These are phyloP conservation scores for Ramularia endophylla DNA, from an alignment of 2,329 filamentous ascomycete species.

Conservation along the genomic window DNA sequence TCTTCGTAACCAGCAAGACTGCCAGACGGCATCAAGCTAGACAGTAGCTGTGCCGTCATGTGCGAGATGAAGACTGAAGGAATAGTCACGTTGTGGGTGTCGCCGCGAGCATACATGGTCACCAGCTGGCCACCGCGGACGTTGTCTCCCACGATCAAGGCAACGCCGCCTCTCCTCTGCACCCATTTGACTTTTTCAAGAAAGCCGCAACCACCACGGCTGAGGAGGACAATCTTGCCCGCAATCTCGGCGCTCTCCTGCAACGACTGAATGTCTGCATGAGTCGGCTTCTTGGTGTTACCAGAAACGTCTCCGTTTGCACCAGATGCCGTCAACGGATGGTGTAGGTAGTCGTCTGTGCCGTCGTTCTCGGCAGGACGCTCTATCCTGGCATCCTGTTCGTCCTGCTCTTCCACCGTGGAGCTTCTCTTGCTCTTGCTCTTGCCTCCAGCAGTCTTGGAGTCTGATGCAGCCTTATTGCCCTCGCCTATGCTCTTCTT, in stretches of 20 bases:
- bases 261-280: conserved; percentile 86
- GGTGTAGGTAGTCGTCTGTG: conserved; percentile 78
- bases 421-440: conserved; percentile 20
- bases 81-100: conserved; percentile 91
- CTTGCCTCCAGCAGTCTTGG: conserved; percentile 6
- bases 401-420: conserved; percentile 44
- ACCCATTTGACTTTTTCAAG: conserved; percentile 97
- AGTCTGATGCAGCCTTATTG: conserved; percentile 11
- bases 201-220: conserved; percentile 91
- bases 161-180: conserved; percentile 80
- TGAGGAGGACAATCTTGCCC: conserved; percentile 87
- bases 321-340: conserved; percentile 44
- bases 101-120: conserved; percentile 97
- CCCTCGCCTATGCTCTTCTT: conserved; percentile 18
- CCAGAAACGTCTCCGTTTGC: conserved; percentile 30
- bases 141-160: conserved; percentile 90
- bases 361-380: conserved; percentile 55
- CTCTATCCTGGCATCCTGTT: conserved; percentile 19
- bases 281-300: conserved; percentile 38
- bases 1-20: conserved; percentile 38
- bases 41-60: conserved; percentile 88
- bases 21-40: conserved; percentile 72
- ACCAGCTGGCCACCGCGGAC: conserved; percentile 82
- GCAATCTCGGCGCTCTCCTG: conserved; percentile 89
- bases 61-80: conserved; percentile 92